These are phyloP conservation scores for Chytridium lagenaria DNA, from an alignment of 371 early-diverging fungal species.

Conservation along the genomic window DNA sequence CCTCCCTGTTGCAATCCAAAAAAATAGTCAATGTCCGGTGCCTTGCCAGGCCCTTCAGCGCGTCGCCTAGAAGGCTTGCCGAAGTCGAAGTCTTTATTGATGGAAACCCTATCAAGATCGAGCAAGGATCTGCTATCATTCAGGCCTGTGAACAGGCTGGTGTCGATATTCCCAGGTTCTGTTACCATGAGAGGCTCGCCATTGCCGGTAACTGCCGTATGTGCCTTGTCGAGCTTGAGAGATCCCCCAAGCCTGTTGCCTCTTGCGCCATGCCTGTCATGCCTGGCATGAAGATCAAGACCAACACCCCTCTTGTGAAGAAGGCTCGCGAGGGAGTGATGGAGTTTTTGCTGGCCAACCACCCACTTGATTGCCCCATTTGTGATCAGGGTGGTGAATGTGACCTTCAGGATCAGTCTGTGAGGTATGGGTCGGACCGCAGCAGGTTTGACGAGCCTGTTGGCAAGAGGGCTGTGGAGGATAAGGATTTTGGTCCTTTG, in stretches of 20 bases:
- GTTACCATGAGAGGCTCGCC: conserved; percentile 96
- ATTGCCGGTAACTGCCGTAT: conserved; percentile 99
- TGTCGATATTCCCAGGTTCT: conserved; percentile 91
- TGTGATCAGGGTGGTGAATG: conserved; percentile 99
- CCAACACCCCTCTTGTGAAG: conserved; percentile 91
- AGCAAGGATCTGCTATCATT: conserved; percentile 92
- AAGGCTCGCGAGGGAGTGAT: conserved; percentile 98
- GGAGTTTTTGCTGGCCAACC: conserved; percentile 97
- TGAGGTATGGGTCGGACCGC: conserved; percentile 95
- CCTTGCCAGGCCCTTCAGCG: conserved; percentile 8
- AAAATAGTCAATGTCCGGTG: neutral
- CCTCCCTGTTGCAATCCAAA: neutral
- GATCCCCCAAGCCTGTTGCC: conserved; percentile 94
- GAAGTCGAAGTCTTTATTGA: conserved; percentile 75
- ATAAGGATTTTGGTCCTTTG: conserved; percentile 96
- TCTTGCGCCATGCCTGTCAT: conserved; percentile 97
- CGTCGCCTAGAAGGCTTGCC: conserved; percentile 27
- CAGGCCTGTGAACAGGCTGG: conserved; percentile 91
- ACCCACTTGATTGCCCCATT: conserved; percentile 97
- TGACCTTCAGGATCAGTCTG: conserved; percentile 96
- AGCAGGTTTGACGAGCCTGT: conserved; percentile 82
- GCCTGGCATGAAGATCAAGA: conserved; percentile 97
- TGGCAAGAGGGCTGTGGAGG: conserved; percentile 95
- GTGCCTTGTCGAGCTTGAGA: conserved; percentile 97
- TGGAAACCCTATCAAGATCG: conserved; percentile 88